A percentile compares a stretch with the other conserved stretches of the same genome.
phyloP scores from a whole-genome alignment of 2,329 filamentous ascomycete genomes.

The Alternaria arbusti region DNA sequence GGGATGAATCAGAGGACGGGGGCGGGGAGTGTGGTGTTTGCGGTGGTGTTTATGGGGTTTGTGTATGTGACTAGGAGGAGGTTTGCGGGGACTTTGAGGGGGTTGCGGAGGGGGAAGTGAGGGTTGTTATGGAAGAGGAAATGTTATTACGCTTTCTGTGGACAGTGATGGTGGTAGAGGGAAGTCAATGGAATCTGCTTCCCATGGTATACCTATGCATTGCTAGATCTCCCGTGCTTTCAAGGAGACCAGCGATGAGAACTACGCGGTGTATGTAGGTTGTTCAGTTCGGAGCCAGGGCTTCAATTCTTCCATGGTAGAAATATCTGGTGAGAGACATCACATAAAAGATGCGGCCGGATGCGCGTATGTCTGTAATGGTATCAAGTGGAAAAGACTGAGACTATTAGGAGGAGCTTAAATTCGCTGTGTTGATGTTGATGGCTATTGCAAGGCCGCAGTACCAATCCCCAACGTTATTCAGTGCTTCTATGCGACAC shows the following conservation, averaged over 20 bases:
- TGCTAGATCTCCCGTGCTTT: neutral
- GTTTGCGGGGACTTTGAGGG: slow-evolving; percentile 34
- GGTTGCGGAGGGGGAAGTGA: slow-evolving; percentile 16
- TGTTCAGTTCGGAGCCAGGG: neutral
- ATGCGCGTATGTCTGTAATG: neutral
- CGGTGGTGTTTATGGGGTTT: slow-evolving; percentile 23
- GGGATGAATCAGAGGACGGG: slow-evolving; percentile 21
- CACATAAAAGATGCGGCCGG: neutral
- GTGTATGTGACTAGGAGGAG: slow-evolving; percentile 31
- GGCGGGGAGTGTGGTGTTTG: slow-evolving; percentile 20
- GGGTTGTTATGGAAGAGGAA: neutral
- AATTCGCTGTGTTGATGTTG: neutral
- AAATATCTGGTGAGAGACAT: neutral
- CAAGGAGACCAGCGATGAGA: neutral
- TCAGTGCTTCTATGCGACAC: neutral
- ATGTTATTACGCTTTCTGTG: neutral
- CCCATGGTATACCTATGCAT: neutral
- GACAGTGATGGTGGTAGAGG: neutral
- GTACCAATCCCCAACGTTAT: too few species aligned
- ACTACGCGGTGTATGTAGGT: neutral
- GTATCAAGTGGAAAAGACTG: too few species aligned
- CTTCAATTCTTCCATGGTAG: neutral
- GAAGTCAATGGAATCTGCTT: neutral
- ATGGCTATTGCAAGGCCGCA: neutral
- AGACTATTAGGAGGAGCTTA: neutral